phyloP scores from a whole-genome alignment of 2,329 filamentous ascomycete species.

The Ascosphaera apis region DNA sequence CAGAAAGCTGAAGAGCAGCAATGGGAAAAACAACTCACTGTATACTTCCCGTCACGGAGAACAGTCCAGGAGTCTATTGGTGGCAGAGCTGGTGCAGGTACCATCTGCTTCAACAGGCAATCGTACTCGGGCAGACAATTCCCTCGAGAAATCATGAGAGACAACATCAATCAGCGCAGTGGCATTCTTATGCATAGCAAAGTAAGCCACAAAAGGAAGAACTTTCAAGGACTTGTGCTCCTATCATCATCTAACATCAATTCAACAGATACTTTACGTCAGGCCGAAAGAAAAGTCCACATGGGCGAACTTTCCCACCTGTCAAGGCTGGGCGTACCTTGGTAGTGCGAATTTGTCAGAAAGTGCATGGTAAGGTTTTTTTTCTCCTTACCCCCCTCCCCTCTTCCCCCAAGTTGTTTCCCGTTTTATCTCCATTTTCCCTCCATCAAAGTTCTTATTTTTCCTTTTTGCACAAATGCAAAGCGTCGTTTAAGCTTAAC shows the following conservation, averaged over 20 bases:
- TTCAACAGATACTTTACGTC: conserved; percentile 13
- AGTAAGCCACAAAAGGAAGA: conserved; percentile 23
- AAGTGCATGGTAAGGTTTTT: conserved; percentile 67
- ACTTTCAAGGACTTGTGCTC: conserved; percentile 1
- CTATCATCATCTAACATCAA: not conserved
- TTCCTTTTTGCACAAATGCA: no score
- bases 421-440: no score
- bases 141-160: conserved; percentile 46
- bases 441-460: not conserved
- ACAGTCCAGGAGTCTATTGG: conserved; percentile 45
- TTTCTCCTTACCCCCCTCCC: no score
- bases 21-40: conserved; percentile 33
- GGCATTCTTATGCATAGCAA: conserved; percentile 82
- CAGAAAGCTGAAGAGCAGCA: conserved; percentile 12
- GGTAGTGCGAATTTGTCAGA: conserved; percentile 86
- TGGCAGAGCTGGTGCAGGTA: conserved; percentile 45
- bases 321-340: conserved; percentile 54
- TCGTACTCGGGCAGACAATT: conserved; percentile 52
- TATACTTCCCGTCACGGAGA: conserved; percentile 58
- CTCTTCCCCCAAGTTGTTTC: no score
- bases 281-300: conserved; percentile 9
- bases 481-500: no score
- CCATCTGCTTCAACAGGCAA: conserved; percentile 52
- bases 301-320: conserved; percentile 8
- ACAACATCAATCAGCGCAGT: conserved; percentile 46